phyloP scores from a whole-genome alignment of 1,139 yeast species.

The Hyphopichia khmerensis region DNA sequence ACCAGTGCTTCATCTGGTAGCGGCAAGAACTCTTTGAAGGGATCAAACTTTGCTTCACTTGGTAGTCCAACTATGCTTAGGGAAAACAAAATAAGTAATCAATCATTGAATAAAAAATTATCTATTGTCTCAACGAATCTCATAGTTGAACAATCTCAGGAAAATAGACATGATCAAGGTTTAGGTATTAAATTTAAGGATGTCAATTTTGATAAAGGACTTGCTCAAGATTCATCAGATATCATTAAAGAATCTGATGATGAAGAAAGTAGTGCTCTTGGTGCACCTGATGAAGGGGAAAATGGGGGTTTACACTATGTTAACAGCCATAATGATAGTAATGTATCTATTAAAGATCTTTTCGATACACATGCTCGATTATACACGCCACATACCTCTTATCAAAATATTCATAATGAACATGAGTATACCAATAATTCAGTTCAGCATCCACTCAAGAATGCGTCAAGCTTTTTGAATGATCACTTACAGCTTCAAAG shows the following conservation, averaged over 20 bases:
- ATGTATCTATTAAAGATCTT: constrained; percentile 25
- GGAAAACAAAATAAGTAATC: too few relatives aligned
- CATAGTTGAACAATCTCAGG: constrained; percentile 13
- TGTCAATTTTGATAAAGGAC: constrained; percentile 21
- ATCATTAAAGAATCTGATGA: constrained; percentile 4
- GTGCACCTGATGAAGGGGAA: background rate
- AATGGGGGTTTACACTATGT: background rate
- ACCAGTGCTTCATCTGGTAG: background rate
- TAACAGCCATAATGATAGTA: constrained; percentile 3
- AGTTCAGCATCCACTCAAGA: background rate
- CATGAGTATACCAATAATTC: background rate
- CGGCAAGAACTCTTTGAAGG: background rate
- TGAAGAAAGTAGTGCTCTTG: constrained; percentile 4
- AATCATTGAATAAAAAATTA: constrained; percentile 21
- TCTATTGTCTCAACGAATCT: constrained; percentile 30
- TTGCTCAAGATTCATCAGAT: background rate
- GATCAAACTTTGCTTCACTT: constrained; percentile 19
- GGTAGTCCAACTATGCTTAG: constrained; percentile 30
- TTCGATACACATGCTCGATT: constrained; percentile 36
- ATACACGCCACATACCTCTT: constrained; percentile 13
- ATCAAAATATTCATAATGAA: background rate
- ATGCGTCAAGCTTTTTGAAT: constrained; percentile 10
- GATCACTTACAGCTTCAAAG: constrained; percentile 16
- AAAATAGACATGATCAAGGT: background rate
- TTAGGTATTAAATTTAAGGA: constrained; percentile 26